Evolutionary conservation across 257 asterid species (phyloP).

Genomic region (Solanum gracilifrons): DNA sequence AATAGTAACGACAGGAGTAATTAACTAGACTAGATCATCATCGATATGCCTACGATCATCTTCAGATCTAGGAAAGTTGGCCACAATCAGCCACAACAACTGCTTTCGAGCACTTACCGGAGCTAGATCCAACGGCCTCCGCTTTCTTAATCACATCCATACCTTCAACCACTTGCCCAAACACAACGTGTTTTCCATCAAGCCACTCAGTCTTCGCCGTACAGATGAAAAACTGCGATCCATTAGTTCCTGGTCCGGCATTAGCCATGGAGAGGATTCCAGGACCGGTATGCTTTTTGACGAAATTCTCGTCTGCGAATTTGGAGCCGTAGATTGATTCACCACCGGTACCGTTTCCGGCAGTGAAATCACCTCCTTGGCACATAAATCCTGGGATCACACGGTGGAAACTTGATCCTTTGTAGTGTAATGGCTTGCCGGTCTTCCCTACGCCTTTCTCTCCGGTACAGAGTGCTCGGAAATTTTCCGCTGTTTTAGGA

Average conservation of each 20-base stretch:
- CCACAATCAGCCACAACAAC: conserved; percentile 49
- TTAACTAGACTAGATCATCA: background rate
- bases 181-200: conserved; percentile 67
- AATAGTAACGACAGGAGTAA: background rate
- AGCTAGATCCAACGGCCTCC: conserved; percentile 41
- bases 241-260: conserved; percentile 52
- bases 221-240: conserved; percentile 63
- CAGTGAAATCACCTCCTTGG: conserved; percentile 73
- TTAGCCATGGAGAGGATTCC: conserved; percentile 73
- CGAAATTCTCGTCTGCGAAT: conserved; percentile 58
- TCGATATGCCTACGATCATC: background rate
- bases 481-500: conserved; percentile 57
- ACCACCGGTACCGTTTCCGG: conserved; percentile 67
- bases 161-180: conserved; percentile 60
- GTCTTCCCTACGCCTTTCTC: conserved; percentile 44
- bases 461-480: conserved; percentile 74
- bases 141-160: conserved; percentile 29
- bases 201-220: conserved; percentile 53
- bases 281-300: conserved; percentile 48
- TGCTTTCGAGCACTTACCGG: conserved; percentile 31
- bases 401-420: conserved; percentile 52
- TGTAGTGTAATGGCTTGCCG: conserved; percentile 56
- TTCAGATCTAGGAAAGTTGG: conserved; percentile 29
- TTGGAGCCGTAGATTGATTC: conserved; percentile 67
- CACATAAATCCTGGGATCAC: conserved; percentile 53